phyloP scores from a whole-genome alignment of 75 land plant genomes.

The Cunninghamia lanceolata region DNA sequence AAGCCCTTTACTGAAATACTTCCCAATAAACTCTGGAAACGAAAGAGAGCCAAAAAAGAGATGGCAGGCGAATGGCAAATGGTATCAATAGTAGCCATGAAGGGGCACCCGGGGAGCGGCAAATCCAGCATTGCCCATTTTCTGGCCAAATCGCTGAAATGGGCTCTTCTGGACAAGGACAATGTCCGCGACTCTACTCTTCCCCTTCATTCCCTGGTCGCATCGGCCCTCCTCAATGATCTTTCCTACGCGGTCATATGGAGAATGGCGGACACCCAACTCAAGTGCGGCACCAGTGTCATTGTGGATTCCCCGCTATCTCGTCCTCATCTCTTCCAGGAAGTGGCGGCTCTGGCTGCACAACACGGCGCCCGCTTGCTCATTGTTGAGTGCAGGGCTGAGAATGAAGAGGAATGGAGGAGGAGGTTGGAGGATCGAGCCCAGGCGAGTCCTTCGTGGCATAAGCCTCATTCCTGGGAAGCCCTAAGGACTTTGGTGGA shows the following conservation, averaged over 20 bases:
- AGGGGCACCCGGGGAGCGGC: conserved; percentile 88
- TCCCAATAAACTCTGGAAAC: too few relatives aligned
- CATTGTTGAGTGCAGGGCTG: conserved; percentile 62
- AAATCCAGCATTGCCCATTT: conserved; percentile 57
- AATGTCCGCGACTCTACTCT: conserved; percentile 61
- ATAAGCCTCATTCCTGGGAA: conserved; percentile 63
- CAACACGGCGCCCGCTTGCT: conserved; percentile 28
- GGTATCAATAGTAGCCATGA: conserved; percentile 53
- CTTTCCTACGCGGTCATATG: conserved; percentile 71
- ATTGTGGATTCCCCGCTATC: conserved; percentile 83
- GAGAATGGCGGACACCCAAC: conserved; percentile 57
- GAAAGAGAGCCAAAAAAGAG: neutral
- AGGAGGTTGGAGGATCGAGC: conserved; percentile 49
- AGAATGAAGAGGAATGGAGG: conserved; percentile 45
- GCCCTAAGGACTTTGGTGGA: conserved; percentile 48
- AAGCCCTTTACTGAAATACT: too few relatives aligned
- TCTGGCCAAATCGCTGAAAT: conserved; percentile 41
- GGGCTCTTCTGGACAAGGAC: conserved; percentile 88
- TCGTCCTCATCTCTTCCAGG: conserved; percentile 48
- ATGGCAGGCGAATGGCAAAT: neutral
- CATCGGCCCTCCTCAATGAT: conserved; percentile 56
- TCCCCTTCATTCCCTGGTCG: conserved; percentile 26
- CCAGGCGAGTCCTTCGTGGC: conserved; percentile 29
- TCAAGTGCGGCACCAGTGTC: conserved; percentile 49
- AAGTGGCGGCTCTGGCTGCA: conserved; percentile 19